These are phyloP conservation scores for Phoenix dactylifera DNA, from an alignment of 176 grass and related monocot species.

Conservation along the genomic window DNA sequence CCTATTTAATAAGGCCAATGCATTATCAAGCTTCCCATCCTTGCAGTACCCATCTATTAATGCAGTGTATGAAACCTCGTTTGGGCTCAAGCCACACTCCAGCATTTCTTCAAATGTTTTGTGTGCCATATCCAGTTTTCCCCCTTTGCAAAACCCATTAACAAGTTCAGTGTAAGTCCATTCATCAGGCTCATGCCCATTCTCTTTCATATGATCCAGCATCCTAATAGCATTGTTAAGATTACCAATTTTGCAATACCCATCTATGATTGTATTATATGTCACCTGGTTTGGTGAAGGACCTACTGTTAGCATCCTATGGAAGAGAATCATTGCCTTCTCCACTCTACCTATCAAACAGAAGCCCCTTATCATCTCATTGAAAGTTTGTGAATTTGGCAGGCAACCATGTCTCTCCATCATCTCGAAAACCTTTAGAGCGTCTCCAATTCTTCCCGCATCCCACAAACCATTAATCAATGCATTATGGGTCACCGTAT, in stretches of 20 bases:
- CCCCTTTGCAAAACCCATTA: conserved; percentile 29
- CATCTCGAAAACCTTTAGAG: conserved; percentile 30
- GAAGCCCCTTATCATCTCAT: conserved; percentile 49
- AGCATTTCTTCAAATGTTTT: conserved; percentile 34
- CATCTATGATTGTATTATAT: conserved; percentile 55
- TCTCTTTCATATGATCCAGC: conserved; percentile 40
- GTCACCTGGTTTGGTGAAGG: conserved; percentile 36
- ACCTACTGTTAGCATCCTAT: conserved; percentile 28
- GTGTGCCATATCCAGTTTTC: conserved; percentile 24
- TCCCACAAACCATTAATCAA: conserved; percentile 41
- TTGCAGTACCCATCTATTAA: conserved; percentile 58
- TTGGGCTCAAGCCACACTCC: conserved; percentile 24
- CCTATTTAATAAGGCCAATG: conserved; percentile 32
- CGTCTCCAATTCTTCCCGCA: conserved; percentile 21
- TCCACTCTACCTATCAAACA: conserved; percentile 33
- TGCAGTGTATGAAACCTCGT: conserved; percentile 40
- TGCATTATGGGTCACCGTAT: conserved; percentile 43
- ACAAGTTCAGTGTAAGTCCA: conserved; percentile 51
- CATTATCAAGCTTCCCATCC: conserved; percentile 33
- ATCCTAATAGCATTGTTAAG: conserved; percentile 40
- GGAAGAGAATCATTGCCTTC: conserved; percentile 39
- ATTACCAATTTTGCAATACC: conserved; percentile 41
- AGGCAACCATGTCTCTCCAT: conserved; percentile 33
- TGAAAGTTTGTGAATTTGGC: conserved; percentile 32
- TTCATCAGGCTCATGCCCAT: conserved; percentile 34